A percentile compares a stretch with the other conserved stretches of the same genome.
Evolutionary conservation across 352 stramenopile species (phyloP).

Genomic region (Globisporangium spiculum): DNA sequence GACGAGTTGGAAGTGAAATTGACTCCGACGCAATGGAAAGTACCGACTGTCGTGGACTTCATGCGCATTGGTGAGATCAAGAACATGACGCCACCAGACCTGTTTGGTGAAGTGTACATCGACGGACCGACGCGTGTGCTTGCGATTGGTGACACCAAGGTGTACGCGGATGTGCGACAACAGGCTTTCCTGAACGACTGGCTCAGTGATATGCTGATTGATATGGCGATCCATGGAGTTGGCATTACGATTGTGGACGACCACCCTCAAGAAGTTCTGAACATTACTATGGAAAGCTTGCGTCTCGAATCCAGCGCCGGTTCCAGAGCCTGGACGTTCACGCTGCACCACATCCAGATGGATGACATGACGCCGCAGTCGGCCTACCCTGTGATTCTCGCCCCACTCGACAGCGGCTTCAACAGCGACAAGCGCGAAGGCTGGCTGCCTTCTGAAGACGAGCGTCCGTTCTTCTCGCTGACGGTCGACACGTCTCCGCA

Average conservation of each 20-base stretch:
- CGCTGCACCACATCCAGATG: conserved; percentile 82
- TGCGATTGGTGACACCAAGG: conserved; percentile 67
- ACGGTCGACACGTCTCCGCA: conserved; percentile 62
- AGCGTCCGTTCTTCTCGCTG: conserved; percentile 70
- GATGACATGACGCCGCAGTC: conserved; percentile 81
- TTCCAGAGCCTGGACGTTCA: conserved; percentile 51
- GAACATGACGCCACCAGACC: conserved; percentile 44
- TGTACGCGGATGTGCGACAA: conserved; percentile 57
- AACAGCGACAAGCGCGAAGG: conserved; percentile 86
- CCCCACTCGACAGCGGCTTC: conserved; percentile 79
- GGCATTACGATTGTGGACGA: conserved; percentile 80
- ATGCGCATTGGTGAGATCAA: conserved; percentile 66
- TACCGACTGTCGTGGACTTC: conserved; percentile 72
- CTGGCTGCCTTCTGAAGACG: conserved; percentile 74
- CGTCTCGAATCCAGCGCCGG: conserved; percentile 48
- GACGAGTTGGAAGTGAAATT: conserved; percentile 55
- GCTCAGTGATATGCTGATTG: conserved; percentile 72
- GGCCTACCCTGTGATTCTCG: conserved; percentile 73
- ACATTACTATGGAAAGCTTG: conserved; percentile 87
- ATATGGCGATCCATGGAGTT: conserved; percentile 69
- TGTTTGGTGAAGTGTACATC: conserved; percentile 86
- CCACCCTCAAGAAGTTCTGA: conserved; percentile 74
- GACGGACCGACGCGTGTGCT: conserved; percentile 78
- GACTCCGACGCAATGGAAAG: conserved; percentile 56
- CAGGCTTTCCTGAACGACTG: conserved; percentile 62